Evolutionary conservation across 768 basidiomycete genomes (phyloP).

Genomic region (Hemileccinum rubropunctum): DNA sequence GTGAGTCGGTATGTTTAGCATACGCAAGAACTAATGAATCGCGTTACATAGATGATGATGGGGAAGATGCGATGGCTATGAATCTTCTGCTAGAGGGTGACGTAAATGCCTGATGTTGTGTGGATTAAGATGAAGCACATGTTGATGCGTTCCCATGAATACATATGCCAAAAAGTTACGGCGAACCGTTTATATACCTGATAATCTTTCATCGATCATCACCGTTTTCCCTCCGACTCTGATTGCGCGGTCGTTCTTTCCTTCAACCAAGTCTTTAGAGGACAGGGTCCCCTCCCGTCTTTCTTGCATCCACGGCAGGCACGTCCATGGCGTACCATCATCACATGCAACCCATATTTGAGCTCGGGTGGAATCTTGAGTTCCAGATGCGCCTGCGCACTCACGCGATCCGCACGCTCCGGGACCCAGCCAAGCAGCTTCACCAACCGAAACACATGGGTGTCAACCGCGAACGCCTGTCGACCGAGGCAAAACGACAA

Average conservation of each 20-base stretch:
- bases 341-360: slow-evolving; percentile 56
- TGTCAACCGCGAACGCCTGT: slow-evolving; percentile 64
- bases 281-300: slow-evolving; percentile 31
- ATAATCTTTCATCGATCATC: no score
- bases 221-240: slow-evolving; percentile 9
- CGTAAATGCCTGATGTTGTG: background rate
- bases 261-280: slow-evolving; percentile 37
- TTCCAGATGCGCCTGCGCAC: slow-evolving; percentile 58
- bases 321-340: slow-evolving; percentile 58
- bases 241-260: slow-evolving; percentile 20
- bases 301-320: slow-evolving; percentile 52
- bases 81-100: background rate
- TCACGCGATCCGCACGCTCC: slow-evolving; percentile 42
- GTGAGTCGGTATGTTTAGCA: no score
- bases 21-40: no score
- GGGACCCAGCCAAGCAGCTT: slow-evolving; percentile 46
- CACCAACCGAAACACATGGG: slow-evolving; percentile 56
- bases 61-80: no score
- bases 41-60: no score
- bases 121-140: background rate
- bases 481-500: slow-evolving; percentile 58
- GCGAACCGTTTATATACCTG: background rate
- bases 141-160: background rate
- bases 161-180: background rate
- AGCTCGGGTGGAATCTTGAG: slow-evolving; percentile 47